These are phyloP conservation scores for Chlamydomonas sphaeroides DNA, from an alignment of 139 green algal genomes.

Conservation along the genomic window DNA sequence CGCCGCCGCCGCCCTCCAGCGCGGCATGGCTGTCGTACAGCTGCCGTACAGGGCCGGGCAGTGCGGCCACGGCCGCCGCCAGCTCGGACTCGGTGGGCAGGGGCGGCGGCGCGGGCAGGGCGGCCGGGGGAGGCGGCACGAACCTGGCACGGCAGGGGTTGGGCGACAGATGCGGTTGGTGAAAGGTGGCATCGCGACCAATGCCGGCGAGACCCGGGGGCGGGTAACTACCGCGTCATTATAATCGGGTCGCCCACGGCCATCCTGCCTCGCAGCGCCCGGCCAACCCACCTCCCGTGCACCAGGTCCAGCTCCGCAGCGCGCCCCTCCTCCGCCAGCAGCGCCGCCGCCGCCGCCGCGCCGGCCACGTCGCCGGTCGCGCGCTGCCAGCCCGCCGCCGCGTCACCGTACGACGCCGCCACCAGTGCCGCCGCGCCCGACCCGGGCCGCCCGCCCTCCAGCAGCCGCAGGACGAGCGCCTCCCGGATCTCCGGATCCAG, in stretches of 20 bases:
- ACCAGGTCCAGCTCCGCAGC: slow-evolving; percentile 22
- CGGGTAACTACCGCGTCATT: too few species aligned
- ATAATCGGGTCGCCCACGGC: too few species aligned
- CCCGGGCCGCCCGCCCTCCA: neutral
- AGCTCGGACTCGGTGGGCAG: slow-evolving; percentile 10
- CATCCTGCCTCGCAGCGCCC: too few species aligned
- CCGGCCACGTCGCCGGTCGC: neutral
- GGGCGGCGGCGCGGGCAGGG: neutral
- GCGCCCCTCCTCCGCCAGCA: neutral
- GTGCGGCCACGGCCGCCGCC: neutral
- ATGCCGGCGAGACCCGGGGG: too few species aligned
- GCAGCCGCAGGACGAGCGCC: slow-evolving; percentile 33
- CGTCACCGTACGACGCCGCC: slow-evolving; percentile 16
- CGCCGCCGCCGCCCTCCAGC: neutral
- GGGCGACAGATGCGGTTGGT: too few species aligned
- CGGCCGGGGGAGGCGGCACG: neutral
- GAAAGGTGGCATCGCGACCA: too few species aligned
- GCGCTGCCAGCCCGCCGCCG: slow-evolving; percentile 1
- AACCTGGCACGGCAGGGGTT: too few species aligned
- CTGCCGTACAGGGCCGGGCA: neutral
- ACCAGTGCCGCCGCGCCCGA: slow-evolving; percentile 1
- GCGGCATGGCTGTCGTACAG: slow-evolving; percentile 30
- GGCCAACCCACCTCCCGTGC: slow-evolving; percentile 7
- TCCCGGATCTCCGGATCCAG: slow-evolving; percentile 23
- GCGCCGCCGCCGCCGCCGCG: neutral